phyloP scores from a whole-genome alignment of 2,329 filamentous ascomycete genomes.

The Rutstroemia sydowiana region DNA sequence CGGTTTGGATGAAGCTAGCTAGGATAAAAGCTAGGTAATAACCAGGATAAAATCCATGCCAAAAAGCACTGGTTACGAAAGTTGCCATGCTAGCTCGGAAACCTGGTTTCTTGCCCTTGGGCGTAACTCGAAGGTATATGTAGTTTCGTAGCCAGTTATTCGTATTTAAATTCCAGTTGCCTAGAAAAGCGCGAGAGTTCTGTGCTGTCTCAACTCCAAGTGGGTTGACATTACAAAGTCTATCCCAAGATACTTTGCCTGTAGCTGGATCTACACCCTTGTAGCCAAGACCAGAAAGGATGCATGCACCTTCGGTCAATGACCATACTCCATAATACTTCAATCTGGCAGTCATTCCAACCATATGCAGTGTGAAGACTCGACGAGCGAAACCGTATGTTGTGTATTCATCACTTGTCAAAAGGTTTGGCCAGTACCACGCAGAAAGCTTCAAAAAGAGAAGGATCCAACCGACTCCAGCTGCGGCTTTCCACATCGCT shows the following conservation, averaged over 20 bases:
- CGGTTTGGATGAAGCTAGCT: conserved; percentile 84
- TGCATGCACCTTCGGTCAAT: conserved; percentile 87
- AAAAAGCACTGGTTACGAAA: conserved; percentile 88
- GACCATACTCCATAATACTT: conserved; percentile 98
- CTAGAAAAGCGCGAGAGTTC: conserved; percentile 87
- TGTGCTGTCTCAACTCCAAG: conserved; percentile 82
- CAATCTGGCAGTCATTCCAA: conserved; percentile 71
- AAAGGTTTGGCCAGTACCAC: conserved; percentile 55
- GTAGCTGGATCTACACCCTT: conserved; percentile 83
- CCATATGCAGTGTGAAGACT: conserved; percentile 74
- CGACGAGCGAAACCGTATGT: conserved; percentile 62
- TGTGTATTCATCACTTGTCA: conserved; percentile 61
- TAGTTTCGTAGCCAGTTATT: conserved; percentile 97
- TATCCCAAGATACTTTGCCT: conserved; percentile 82
- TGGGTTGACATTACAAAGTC: conserved; percentile 82
- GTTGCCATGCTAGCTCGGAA: conserved; percentile 92
- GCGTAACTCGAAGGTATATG: conserved; percentile 89
- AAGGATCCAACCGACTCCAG: conserved; percentile 72
- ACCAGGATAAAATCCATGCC: conserved; percentile 96
- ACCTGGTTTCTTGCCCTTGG: conserved; percentile 89
- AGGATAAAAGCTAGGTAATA: conserved; percentile 91
- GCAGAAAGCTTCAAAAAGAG: conserved; percentile 66
- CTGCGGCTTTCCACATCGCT: conserved; percentile 66
- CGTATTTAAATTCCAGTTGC: conserved; percentile 97
- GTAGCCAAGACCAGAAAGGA: conserved; percentile 87